Conservation (phyloP, 2,329 filamentous ascomycete genomes). For the Aspergillus tanneri region DNA sequence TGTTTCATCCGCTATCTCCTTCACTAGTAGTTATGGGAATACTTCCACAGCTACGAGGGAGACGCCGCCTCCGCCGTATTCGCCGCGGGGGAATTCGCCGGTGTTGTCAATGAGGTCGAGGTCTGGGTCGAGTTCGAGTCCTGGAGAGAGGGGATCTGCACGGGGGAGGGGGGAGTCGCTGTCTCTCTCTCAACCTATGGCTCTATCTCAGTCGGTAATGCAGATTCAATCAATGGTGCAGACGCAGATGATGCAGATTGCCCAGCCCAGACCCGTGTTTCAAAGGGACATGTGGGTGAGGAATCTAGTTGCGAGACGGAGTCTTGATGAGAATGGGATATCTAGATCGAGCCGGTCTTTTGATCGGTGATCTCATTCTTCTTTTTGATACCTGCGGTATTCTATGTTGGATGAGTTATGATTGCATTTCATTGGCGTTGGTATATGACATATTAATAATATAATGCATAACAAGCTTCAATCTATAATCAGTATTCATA, state of each 20-base stretch:
- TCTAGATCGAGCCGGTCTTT: too few relatives aligned
- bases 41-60: constrained; percentile 46
- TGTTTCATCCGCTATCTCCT: constrained; percentile 42
- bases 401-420: too few relatives aligned
- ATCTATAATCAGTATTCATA: neutral
- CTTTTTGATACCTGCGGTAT: too few relatives aligned
- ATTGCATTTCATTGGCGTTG: too few relatives aligned
- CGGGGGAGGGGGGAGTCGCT: too few relatives aligned
- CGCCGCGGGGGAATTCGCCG: constrained; percentile 29
- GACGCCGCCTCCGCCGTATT: constrained; percentile 45
- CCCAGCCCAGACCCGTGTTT: constrained; percentile 29
- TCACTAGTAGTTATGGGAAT: constrained; percentile 46
- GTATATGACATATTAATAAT: too few relatives aligned
- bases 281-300: constrained; percentile 13
- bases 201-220: too few relatives aligned
- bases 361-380: too few relatives aligned
- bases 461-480: neutral
- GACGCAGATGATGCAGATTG: constrained; percentile 27
- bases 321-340: constrained; percentile 10
- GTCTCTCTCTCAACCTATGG: too few relatives aligned
- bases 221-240: too few relatives aligned
- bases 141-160: too few relatives aligned
- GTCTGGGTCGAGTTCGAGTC: constrained; percentile 29
- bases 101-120: constrained; percentile 32
- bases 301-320: constrained; percentile 1